Percentiles rank a stretch among this genome's conserved stretches.
Evolutionary conservation across 305 asterid species (phyloP).

Genomic region (Plantago coronopus): DNA sequence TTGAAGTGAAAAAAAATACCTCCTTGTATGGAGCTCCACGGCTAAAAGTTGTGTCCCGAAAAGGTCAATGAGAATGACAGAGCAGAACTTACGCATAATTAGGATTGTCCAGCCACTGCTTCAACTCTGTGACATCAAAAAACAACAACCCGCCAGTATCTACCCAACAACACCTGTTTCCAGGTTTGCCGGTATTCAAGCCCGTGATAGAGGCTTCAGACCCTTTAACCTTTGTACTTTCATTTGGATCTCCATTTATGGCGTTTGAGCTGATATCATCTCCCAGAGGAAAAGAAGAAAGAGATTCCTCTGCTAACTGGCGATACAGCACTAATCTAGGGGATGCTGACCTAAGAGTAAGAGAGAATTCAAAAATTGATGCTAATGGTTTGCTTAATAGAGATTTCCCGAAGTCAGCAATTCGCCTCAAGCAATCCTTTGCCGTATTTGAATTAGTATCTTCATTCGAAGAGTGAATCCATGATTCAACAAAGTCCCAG

Average conservation of each 20-base stretch:
- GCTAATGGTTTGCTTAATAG: constrained; percentile 68
- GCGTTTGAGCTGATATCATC: constrained; percentile 48
- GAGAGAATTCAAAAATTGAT: constrained; percentile 82
- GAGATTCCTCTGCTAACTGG: constrained; percentile 93
- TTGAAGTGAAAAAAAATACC: constrained; percentile 17
- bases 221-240: constrained; percentile 35
- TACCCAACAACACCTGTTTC: constrained; percentile 89
- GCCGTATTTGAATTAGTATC: constrained; percentile 59
- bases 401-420: constrained; percentile 66
- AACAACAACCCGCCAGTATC: constrained; percentile 79
- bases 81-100: constrained; percentile 51
- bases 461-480: constrained; percentile 54
- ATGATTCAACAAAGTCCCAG: constrained; percentile 90
- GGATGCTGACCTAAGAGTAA: constrained; percentile 92
- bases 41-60: neutral
- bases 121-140: constrained; percentile 64
- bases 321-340: constrained; percentile 86
- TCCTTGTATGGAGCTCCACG: constrained; percentile 6
- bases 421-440: constrained; percentile 71
- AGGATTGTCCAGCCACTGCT: constrained; percentile 57
- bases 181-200: constrained; percentile 44
- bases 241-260: constrained; percentile 45
- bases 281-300: constrained; percentile 77
- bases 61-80: constrained; percentile 12
- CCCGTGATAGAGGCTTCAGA: constrained; percentile 46